These are phyloP conservation scores for Pyrenochaeta sp. DNA, from an alignment of 2,329 filamentous ascomycete genomes.

Conservation along the genomic window DNA sequence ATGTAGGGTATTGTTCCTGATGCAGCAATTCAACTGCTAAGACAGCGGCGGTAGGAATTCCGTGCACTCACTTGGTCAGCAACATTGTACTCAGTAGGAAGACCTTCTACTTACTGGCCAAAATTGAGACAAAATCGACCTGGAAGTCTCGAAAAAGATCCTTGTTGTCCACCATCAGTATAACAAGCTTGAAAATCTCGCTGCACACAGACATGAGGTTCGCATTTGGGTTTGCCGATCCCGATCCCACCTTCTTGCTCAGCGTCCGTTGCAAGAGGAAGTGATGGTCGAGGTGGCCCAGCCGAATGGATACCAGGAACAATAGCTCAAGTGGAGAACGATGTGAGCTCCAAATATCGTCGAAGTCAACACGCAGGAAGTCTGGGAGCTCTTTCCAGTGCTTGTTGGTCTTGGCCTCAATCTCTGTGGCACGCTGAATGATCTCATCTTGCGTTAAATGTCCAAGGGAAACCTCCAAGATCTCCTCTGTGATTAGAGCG, in stretches of 20 bases:
- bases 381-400: conserved; percentile 36
- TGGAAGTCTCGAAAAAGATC: conserved; percentile 55
- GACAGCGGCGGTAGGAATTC: conserved; percentile 54
- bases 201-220: conserved; percentile 49
- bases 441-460: conserved; percentile 46
- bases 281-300: conserved; percentile 64
- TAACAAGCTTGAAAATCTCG: conserved; percentile 50
- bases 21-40: conserved; percentile 55
- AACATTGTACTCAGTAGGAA: not conserved
- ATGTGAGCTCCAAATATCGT: conserved; percentile 23
- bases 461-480: conserved; percentile 65
- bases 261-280: conserved; percentile 68
- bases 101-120: conserved; percentile 22
- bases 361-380: conserved; percentile 35
- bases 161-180: conserved; percentile 49
- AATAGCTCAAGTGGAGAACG: conserved; percentile 52
- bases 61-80: conserved; percentile 33
- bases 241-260: conserved; percentile 52
- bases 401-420: conserved; percentile 29
- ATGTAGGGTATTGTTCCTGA: conserved; percentile 47
- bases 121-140: conserved; percentile 51
- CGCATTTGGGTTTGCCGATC: conserved; percentile 25
- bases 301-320: conserved; percentile 54
- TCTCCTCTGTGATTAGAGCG: conserved; percentile 63
- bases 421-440: conserved; percentile 46